Conservation (phyloP, 2,329 filamentous ascomycete genomes). For the Botrytis tulipae region DNA sequence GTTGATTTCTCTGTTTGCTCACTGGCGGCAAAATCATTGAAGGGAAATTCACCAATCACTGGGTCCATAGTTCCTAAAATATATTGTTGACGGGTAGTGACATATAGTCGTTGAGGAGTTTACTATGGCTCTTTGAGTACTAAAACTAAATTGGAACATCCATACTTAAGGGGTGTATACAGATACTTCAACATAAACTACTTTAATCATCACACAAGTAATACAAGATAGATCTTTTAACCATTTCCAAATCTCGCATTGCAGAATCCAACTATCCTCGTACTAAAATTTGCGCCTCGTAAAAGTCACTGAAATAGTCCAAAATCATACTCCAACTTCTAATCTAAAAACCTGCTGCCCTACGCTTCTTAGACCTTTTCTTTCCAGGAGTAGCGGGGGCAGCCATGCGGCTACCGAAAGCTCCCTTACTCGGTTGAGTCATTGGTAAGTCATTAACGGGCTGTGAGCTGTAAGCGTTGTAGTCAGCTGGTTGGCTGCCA, state of each 20-base stretch:
- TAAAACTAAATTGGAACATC: not conserved
- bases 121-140: not conserved
- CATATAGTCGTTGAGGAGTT: not conserved
- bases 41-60: conserved; percentile 11
- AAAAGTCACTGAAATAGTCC: too few species aligned
- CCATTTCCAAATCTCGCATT: not conserved
- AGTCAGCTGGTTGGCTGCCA: conserved; percentile 34
- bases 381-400: conserved; percentile 41
- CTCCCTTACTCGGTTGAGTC: conserved; percentile 50
- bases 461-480: conserved; percentile 35
- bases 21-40: not conserved
- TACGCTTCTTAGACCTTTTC: conserved; percentile 46
- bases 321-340: not conserved
- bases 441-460: conserved; percentile 35
- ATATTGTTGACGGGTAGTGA: not conserved
- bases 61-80: not conserved
- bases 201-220: not conserved
- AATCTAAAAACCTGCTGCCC: conserved; percentile 35
- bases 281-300: not conserved
- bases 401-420: conserved; percentile 45
- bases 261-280: not conserved
- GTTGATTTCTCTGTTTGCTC: not conserved
- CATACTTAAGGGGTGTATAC: not conserved
- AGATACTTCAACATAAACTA: not conserved
- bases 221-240: not conserved